Evolutionary conservation across 768 basidiomycete species (phyloP).

Genomic region (Mrakia blollopis): DNA sequence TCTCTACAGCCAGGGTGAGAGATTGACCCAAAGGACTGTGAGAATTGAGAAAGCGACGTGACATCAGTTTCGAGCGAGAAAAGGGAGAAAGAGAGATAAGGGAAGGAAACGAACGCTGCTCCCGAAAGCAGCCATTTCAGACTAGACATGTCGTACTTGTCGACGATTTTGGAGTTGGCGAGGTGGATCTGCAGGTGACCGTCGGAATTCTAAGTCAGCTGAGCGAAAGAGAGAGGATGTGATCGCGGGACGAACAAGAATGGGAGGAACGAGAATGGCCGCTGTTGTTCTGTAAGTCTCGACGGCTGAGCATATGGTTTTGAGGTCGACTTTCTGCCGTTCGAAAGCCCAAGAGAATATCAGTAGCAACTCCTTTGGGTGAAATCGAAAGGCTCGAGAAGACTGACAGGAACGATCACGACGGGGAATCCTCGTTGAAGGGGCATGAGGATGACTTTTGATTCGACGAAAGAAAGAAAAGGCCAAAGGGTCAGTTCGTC

Average conservation of each 20-base stretch:
- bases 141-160: constrained; percentile 62
- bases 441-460: constrained; percentile 39
- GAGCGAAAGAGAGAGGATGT: neutral
- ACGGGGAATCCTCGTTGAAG: constrained; percentile 41
- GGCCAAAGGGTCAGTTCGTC: neutral
- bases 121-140: constrained; percentile 61
- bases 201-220: neutral
- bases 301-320: constrained; percentile 60
- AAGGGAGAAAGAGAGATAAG: neutral
- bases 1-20: constrained; percentile 53
- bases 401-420: constrained; percentile 36
- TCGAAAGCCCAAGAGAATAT: too few relatives aligned
- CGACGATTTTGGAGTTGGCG: constrained; percentile 45
- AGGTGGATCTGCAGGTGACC: constrained; percentile 20
- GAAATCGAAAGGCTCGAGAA: neutral
- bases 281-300: constrained; percentile 60
- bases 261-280: constrained; percentile 53
- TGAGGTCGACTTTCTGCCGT: constrained; percentile 62
- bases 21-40: constrained; percentile 58
- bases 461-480: neutral
- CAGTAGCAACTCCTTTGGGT: neutral
- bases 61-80: neutral
- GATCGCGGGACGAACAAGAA: constrained; percentile 14
- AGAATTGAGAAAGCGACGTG: neutral
- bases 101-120: constrained; percentile 52